A percentile compares a stretch with the other conserved stretches of the same genome.
Conservation (phyloP, 225 moss, liverwort and hornwort species). For the Rhytidiadelphus loreus region DNA sequence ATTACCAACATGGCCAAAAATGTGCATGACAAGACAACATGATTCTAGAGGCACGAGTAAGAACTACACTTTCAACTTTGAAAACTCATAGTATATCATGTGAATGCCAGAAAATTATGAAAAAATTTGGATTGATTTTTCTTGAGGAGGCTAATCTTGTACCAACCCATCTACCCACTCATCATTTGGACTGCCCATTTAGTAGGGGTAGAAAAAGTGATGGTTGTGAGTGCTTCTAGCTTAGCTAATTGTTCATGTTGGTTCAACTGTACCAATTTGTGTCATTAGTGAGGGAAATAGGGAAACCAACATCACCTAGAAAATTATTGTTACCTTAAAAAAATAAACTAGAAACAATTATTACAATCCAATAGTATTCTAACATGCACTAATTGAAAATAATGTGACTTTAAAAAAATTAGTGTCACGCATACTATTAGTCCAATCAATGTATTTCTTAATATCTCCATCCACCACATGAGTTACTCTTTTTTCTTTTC, state of each 20-base stretch:
- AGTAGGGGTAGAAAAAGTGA: not conserved
- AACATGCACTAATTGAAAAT: not conserved
- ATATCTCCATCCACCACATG: not conserved
- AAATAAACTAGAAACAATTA: too few species aligned
- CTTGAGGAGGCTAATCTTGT: not conserved
- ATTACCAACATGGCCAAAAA: not conserved
- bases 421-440: fast-evolving
- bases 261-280: fast-evolving
- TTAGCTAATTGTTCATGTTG: not conserved
- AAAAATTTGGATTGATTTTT: not conserved
- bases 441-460: not conserved
- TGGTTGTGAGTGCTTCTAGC: not conserved
- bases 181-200: not conserved
- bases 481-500: not conserved
- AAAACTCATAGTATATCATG: not conserved
- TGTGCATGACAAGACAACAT: fast-evolving
- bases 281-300: fast-evolving
- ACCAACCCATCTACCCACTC: not conserved
- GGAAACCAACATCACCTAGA: too few species aligned
- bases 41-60: fast-evolving
- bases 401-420: not conserved
- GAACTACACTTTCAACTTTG: not conserved
- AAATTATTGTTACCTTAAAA: fast-evolving
- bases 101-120: not conserved
- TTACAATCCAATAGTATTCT: not conserved